Conservation (phyloP, 805 yeast genomes). For the Grigorovia yakushimaensis region DNA sequence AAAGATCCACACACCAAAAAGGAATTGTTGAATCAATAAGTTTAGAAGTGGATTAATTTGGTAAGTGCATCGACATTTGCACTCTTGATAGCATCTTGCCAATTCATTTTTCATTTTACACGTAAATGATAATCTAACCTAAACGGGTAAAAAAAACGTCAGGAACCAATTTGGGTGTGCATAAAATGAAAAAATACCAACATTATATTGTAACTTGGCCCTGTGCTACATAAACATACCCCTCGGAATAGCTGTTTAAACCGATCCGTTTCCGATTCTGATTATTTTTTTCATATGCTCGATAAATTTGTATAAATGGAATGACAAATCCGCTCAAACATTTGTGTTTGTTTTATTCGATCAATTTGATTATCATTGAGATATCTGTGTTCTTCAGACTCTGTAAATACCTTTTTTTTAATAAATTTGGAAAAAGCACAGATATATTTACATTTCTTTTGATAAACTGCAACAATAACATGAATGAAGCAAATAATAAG, state of each 20-base stretch:
- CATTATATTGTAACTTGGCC: background rate
- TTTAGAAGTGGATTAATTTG: constrained; percentile 22
- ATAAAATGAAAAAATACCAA: background rate
- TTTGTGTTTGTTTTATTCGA: background rate
- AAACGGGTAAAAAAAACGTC: background rate
- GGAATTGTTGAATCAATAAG: constrained; percentile 17
- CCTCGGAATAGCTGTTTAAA: background rate
- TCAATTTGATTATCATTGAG: background rate
- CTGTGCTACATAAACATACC: background rate
- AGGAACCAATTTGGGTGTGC: background rate
- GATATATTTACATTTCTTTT: no score
- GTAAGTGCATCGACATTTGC: no score
- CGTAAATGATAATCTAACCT: no score
- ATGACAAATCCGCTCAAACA: background rate
- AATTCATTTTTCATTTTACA: background rate
- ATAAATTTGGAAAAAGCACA: no score
- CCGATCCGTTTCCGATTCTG: background rate
- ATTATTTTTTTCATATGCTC: background rate
- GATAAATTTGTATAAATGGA: background rate
- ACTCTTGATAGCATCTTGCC: no score
- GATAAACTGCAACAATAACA: background rate
- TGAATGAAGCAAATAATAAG: background rate
- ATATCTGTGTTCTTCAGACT: background rate
- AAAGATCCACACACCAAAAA: constrained; percentile 16
- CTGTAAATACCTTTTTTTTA: no score